Conservation (phyloP, 768 basidiomycete species). For the Paxillus involutus region DNA sequence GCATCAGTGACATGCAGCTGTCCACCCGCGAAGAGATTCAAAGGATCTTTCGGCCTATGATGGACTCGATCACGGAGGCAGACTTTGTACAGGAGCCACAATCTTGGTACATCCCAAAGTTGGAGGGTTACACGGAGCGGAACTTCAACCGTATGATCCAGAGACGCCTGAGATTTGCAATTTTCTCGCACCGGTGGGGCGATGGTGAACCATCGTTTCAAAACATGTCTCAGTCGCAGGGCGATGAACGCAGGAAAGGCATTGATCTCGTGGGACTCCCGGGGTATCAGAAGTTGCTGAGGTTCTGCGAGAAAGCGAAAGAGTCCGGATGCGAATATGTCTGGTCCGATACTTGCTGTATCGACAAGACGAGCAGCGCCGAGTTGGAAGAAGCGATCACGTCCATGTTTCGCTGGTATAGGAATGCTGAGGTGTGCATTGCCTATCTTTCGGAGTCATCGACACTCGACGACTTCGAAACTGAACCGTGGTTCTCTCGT, state of each 20-base stretch:
- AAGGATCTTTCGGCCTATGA: no score
- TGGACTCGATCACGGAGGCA: no score
- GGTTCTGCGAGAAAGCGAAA: neutral
- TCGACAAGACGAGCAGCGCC: neutral
- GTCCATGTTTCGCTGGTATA: neutral
- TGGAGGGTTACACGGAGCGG: no score
- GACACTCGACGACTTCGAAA: neutral
- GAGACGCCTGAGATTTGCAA: neutral
- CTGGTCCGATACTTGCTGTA: constrained; percentile 8
- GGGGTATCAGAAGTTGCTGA: neutral
- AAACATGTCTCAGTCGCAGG: neutral
- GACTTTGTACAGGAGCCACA: no score
- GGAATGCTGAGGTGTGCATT: neutral
- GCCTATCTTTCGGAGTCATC: neutral
- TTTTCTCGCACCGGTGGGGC: neutral
- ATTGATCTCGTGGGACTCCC: no score
- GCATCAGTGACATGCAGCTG: no score
- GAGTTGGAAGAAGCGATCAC: neutral
- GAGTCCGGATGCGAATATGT: neutral
- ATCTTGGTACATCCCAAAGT: no score
- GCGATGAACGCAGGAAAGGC: no score
- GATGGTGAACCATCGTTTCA: neutral
- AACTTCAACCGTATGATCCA: no score
- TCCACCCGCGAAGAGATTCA: no score
- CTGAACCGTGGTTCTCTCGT: neutral